Base-by-base conservation (phyloP, 2,329 filamentous ascomycete genomes). In the Chrysoporthe cubensis region DNA sequence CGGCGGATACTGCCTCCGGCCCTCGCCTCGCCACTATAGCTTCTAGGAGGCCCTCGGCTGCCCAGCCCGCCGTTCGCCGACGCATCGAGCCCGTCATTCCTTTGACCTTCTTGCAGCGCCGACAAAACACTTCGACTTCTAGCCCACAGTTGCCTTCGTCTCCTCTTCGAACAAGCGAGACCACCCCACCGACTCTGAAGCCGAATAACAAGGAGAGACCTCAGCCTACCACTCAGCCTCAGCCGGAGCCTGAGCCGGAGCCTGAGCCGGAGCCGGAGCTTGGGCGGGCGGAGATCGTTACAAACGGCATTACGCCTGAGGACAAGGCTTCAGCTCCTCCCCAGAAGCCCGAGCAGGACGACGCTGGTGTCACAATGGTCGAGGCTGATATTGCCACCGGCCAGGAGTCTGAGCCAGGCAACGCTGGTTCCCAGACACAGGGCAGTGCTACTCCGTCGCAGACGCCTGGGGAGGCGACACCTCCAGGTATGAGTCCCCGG, bases 71-170 rank as follows among this genome's bases (percentile, higher is more conserved):
- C 32, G 46, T 50, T 18, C 68, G 68, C 57, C 58, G 56, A 46
- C 67, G 67, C 26, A 57, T 68, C 64, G 67, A 68, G 64, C 68
- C 68, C 4, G 63, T 52, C 59, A 65, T 70, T 26, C 68, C 68
- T 34, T 62, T 70, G 60, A 63, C 68, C 52, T 70, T 63, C 48
- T 59, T 68, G 44, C 66, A 68, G 34, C 68, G 66, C 61, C 66
- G 62, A 26, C 59, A 66, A 54, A 68, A 66, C 44, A 48, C 67
- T 56, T 42, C 63, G 44, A 50, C 66, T n/a, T 42, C 66, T 43
- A 44, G 59, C 37, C 50, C 66, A 34, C 62, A 70, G 46, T 59
- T 60, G 46, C 59, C 68, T 44, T 63, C 68, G 2, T 60, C 57
- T 44, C 68, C 68, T 32, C 59, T 70, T 26, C 68, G 68, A 56